Percentiles rank a stretch among this genome's conserved stretches.
phyloP scores from a whole-genome alignment of 495 filamentous ascomycete species.

The Aspergillus incahuasiensis region DNA sequence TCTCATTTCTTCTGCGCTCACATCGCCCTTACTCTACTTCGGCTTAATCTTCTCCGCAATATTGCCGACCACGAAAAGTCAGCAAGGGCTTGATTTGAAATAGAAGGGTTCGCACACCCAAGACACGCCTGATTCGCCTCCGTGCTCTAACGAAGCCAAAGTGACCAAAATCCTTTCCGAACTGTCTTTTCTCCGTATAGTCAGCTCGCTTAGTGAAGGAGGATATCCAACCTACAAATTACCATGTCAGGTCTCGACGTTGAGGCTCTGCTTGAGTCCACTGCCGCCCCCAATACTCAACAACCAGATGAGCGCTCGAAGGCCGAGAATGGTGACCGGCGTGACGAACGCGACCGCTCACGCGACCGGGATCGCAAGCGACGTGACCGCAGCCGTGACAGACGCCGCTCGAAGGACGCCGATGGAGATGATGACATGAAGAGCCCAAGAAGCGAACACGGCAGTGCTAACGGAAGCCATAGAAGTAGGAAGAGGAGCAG shows the following conservation, averaged over 20 bases:
- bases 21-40: neutral
- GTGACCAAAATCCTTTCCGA: slow-evolving; percentile 40
- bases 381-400: slow-evolving; percentile 60
- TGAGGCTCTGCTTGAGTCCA: slow-evolving; percentile 89
- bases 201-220: slow-evolving; percentile 13
- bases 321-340: slow-evolving; percentile 50
- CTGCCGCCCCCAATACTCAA: slow-evolving; percentile 59
- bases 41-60: neutral
- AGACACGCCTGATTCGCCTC: slow-evolving; percentile 23
- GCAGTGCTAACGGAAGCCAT: slow-evolving; percentile 75
- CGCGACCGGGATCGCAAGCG: slow-evolving; percentile 58
- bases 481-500: slow-evolving; percentile 79
- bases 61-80: slow-evolving; percentile 9
- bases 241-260: slow-evolving; percentile 88
- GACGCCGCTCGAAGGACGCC: slow-evolving; percentile 57
- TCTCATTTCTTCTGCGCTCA: neutral
- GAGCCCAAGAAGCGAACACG: slow-evolving; percentile 71
- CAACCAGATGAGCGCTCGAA: slow-evolving; percentile 57
- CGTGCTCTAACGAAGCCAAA: slow-evolving; percentile 43
- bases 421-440: slow-evolving; percentile 66
- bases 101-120: slow-evolving; percentile 41
- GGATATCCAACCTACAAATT: slow-evolving; percentile 14
- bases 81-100: slow-evolving; percentile 16
- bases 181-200: slow-evolving; percentile 16
- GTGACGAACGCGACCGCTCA: slow-evolving; percentile 53